Conservation (phyloP, 148 eudicot genomes). For the Camellia granthamiana region DNA sequence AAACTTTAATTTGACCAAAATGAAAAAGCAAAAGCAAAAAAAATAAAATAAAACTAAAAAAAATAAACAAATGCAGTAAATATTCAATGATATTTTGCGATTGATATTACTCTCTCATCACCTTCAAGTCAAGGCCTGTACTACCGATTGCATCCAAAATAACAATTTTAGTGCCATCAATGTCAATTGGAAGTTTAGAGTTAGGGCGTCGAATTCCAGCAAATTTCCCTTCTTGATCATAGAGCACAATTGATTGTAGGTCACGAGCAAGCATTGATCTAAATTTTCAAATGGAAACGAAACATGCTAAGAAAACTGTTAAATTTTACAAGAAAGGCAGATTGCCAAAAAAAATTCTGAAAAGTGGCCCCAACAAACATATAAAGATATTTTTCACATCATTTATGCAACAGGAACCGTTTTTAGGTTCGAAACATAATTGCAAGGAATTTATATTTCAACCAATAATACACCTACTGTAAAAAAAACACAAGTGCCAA, state of each 20-base stretch:
- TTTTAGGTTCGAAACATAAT: background rate
- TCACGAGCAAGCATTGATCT: conserved; percentile 99
- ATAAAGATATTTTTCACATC: background rate
- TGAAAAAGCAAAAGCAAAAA: background rate
- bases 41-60: background rate
- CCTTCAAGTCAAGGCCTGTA: conserved; percentile 89
- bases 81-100: background rate
- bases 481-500: background rate
- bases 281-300: conserved; percentile 15
- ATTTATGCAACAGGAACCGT: background rate
- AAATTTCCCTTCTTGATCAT: conserved; percentile 93
- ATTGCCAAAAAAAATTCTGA: background rate
- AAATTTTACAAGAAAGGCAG: background rate
- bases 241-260: conserved; percentile 84
- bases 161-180: conserved; percentile 76
- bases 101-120: conserved; percentile 7
- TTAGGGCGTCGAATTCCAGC: conserved; percentile 82
- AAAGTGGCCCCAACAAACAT: background rate
- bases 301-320: background rate
- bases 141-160: conserved; percentile 91
- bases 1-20: conserved; percentile 13
- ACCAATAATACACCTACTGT: background rate
- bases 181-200: conserved; percentile 88
- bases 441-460: no score
- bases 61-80: background rate